Evolutionary conservation across 805 yeast genomes (phyloP).

Genomic region (Martiniozyma abietophila): DNA sequence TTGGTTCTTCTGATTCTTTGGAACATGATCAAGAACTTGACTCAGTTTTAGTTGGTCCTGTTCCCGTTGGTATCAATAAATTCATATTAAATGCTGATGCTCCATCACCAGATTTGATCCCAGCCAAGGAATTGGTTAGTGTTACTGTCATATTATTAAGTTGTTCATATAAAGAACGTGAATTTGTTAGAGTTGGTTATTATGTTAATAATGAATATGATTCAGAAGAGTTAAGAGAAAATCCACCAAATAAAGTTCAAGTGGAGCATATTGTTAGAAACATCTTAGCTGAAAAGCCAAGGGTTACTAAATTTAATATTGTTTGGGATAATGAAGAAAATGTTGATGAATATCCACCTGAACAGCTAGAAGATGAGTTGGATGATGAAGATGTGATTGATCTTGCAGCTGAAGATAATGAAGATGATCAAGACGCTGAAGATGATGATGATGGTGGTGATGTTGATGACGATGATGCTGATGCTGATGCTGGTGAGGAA

Average conservation of each 20-base stretch:
- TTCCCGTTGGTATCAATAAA: conserved; percentile 94
- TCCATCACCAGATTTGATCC: conserved; percentile 91
- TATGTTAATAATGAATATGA: conserved; percentile 97
- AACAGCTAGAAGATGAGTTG: conserved; percentile 53
- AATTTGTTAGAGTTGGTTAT: conserved; percentile 95
- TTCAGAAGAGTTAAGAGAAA: conserved; percentile 82
- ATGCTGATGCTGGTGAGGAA: conserved; percentile 15
- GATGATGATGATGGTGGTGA: conserved; percentile 25
- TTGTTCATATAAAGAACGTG: conserved; percentile 88
- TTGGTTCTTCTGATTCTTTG: conserved; percentile 87
- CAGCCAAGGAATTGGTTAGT: conserved; percentile 89
- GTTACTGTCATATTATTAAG: conserved; percentile 91
- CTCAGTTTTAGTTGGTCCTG: conserved; percentile 95
- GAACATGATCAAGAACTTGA: conserved; percentile 97
- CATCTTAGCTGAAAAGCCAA: conserved; percentile 92
- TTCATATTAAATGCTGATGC: conserved; percentile 93
- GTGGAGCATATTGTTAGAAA: conserved; percentile 91
- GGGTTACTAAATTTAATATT: conserved; percentile 93
- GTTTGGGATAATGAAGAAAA: conserved; percentile 78
- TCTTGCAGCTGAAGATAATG: conserved; percentile 40
- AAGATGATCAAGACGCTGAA: conserved; percentile 32
- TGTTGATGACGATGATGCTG: conserved; percentile 21
- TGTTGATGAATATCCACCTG: conserved; percentile 69
- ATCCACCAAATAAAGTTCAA: conserved; percentile 89
- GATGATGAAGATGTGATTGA: conserved; percentile 42